Base-by-base conservation (phyloP, 805 yeast genomes). In the Spathaspora passalidarum region DNA sequence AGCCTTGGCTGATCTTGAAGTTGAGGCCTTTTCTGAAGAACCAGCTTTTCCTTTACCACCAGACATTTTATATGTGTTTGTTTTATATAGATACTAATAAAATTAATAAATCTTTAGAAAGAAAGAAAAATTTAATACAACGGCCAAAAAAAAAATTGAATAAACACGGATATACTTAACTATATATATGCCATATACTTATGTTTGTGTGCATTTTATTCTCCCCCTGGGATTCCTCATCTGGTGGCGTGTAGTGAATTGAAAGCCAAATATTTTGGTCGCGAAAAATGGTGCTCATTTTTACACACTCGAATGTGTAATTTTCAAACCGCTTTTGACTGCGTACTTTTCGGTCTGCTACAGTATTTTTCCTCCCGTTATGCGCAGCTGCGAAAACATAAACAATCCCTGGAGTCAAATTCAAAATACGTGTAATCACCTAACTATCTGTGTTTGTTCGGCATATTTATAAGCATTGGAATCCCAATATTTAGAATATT, bases 1-100 rank as follows among this genome's bases (percentile, higher is more conserved):
- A 52, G 77, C 77, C 65, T 72, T 72, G 49, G 76, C 66, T 42
- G 77, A 72, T 70, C 77, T 71, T 44, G 76, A 68, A 53, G 76
- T 72, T 44, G 77, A 72, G 49, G 74, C 76, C 62, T 72, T 72
- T 64, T 72, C 77, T 53, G 73, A 52, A 44, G 74, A 61, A 52
- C 73, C 72, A 54, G 77, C 74, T 66, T 72, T 72, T 54, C 77
- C 68, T 59, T 63, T 63, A 53, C 66, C 66, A 49, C 68, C 68
- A 41, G 68, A 63, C 68, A 63, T 63, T 51, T 10, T 61, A 23
- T 50, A 23, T 43, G 19, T 18, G 19, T 32, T 46, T 34, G 39
- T 44, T 45, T n/a, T 40, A 38, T 13, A 46, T 40, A 18, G 23
- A 5, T 13, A 37, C 37, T 16, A 29, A 38, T 14, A 5, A 21